Conservation (phyloP, 1,284 basidiomycete genomes). For the Marasmius tenuissimus region DNA sequence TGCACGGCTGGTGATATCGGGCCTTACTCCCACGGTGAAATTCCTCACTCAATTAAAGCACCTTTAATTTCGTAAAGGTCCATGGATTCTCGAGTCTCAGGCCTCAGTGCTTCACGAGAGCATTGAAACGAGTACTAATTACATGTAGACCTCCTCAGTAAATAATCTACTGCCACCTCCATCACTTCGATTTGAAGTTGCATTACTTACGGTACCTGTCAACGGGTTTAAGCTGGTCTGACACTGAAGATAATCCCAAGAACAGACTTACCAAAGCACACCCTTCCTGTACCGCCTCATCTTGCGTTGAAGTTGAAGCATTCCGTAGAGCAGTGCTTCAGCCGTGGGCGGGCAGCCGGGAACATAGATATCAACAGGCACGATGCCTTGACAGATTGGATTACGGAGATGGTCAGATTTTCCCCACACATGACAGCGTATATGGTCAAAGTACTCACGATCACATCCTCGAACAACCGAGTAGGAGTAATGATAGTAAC, state of each 20-base stretch:
- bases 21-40: neutral
- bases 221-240: slow-evolving; percentile 12
- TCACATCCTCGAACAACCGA: slow-evolving; percentile 99
- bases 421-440: neutral
- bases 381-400: slow-evolving; percentile 58
- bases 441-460: slow-evolving; percentile 51
- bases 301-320: slow-evolving; percentile 97
- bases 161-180: neutral
- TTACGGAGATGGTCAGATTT: neutral
- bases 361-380: slow-evolving; percentile 97
- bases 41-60: neutral
- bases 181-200: neutral
- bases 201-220: slow-evolving; percentile 54
- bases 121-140: neutral
- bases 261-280: slow-evolving; percentile 77
- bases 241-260: neutral
- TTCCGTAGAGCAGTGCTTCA: slow-evolving; percentile 91
- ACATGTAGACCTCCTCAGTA: neutral
- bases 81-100: neutral
- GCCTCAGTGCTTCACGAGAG: neutral
- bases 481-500: slow-evolving; percentile 99
- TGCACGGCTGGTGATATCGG: neutral
- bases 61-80: neutral
- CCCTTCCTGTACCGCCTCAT: slow-evolving; percentile 91
- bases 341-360: slow-evolving; percentile 94